Conservation (phyloP, 441 rosid genomes). For the Raphanus hybrid region DNA sequence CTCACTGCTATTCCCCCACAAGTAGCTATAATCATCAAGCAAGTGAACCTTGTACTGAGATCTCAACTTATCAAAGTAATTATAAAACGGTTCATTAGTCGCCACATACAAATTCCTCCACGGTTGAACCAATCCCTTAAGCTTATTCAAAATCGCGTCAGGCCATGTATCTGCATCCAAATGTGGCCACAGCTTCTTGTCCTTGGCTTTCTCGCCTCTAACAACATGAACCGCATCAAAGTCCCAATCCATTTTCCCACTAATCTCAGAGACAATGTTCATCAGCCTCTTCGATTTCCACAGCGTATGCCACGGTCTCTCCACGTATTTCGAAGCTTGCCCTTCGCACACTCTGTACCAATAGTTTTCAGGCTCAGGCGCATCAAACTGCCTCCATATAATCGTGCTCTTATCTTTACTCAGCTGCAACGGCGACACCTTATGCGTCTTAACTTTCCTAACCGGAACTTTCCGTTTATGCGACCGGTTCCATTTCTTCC, state of each 20-base stretch:
- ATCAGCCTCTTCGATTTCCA: constrained; percentile 97
- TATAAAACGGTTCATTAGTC: constrained; percentile 88
- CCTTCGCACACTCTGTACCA: constrained; percentile 99
- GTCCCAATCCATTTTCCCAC: constrained; percentile 97
- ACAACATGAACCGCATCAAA: constrained; percentile 92
- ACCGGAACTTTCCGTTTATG: constrained; percentile 74
- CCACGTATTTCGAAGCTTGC: constrained; percentile 70
- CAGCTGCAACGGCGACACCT: constrained; percentile 72
- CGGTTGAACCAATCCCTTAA: constrained; percentile 62
- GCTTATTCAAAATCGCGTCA: constrained; percentile 65
- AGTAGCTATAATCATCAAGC: constrained; percentile 79
- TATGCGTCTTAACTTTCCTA: constrained; percentile 68
- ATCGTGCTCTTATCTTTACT: constrained; percentile 74
- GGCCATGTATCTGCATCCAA: constrained; percentile 89
- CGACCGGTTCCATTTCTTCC: constrained; percentile 81
- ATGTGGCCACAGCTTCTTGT: constrained; percentile 91
- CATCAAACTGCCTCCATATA: constrained; percentile 89
- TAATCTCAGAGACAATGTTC: constrained; percentile 85
- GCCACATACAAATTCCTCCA: constrained; percentile 88
- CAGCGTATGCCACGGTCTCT: constrained; percentile 88
- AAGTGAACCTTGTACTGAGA: constrained; percentile 89
- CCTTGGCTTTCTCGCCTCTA: constrained; percentile 88
- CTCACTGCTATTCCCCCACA: constrained; percentile 85
- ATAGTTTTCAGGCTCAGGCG: constrained; percentile 89
- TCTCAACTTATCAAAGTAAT: constrained; percentile 86